Conservation (phyloP, 257 asterid genomes). For the Verbena officinalis region DNA sequence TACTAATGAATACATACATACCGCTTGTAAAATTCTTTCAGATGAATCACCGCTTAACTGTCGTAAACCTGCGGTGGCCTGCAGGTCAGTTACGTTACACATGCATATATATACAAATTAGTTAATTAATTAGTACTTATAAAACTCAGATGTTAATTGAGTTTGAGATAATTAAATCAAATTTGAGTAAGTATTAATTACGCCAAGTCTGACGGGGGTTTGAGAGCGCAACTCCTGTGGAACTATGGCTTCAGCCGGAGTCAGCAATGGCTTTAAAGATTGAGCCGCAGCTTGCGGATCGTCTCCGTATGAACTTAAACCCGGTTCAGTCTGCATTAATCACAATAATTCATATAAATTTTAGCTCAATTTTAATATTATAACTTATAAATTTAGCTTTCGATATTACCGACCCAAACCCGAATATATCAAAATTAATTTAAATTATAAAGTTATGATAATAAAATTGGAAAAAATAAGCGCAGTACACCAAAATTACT, state of each 20-base stretch:
- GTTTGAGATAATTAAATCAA: too few relatives aligned
- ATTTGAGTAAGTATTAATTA: background rate
- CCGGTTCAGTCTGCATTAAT: background rate
- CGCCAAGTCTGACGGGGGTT: background rate
- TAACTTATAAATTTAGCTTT: too few relatives aligned
- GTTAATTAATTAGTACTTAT: too few relatives aligned
- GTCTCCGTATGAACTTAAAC: background rate
- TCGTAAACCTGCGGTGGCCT: conserved; percentile 1
- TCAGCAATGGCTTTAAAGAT: background rate
- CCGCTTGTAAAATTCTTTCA: conserved; percentile 1
- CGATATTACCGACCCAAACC: too few relatives aligned
- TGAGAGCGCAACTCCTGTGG: background rate
- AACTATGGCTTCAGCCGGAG: background rate
- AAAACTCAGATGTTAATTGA: too few relatives aligned
- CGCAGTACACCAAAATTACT: too few relatives aligned
- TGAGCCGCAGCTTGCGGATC: background rate
- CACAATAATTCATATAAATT: background rate
- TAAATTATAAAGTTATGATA: too few relatives aligned
- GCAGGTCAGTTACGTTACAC: background rate
- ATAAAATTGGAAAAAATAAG: too few relatives aligned
- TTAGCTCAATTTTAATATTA: too few relatives aligned
- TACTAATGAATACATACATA: too few relatives aligned
- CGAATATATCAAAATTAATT: too few relatives aligned
- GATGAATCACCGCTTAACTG: background rate
- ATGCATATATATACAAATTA: background rate